These are phyloP conservation scores for Neoarthrinium moseri DNA, from an alignment of 2,329 filamentous ascomycete species.

Conservation along the genomic window DNA sequence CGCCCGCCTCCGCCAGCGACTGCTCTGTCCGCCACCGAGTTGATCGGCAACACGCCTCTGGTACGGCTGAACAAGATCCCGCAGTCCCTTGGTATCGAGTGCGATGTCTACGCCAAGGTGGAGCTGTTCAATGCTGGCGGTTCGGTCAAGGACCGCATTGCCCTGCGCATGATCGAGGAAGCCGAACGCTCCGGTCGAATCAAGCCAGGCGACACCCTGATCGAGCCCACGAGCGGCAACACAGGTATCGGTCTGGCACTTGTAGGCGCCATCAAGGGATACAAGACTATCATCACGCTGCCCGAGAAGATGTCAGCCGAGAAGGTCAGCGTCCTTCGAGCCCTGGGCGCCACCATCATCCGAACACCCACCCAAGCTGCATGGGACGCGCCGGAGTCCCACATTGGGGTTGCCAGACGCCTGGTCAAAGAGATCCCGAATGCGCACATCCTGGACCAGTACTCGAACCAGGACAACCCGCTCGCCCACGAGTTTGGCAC, in stretches of 20 bases:
- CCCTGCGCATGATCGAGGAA: constrained; percentile 94
- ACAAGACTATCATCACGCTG: constrained; percentile 97
- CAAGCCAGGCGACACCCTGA: constrained; percentile 94
- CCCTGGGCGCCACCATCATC: constrained; percentile 95
- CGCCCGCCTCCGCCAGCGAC: constrained; percentile 26
- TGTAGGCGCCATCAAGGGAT: constrained; percentile 93
- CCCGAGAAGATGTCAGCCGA: constrained; percentile 99
- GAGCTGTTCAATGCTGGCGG: constrained; percentile 94
- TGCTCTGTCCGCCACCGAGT: constrained; percentile 69
- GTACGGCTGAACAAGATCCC: constrained; percentile 92
- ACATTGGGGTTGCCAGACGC: constrained; percentile 90
- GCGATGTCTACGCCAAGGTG: constrained; percentile 85
- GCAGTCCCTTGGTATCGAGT: constrained; percentile 84
- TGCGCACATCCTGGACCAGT: constrained; percentile 96
- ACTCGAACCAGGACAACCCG: constrained; percentile 88
- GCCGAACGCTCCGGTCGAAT: constrained; percentile 89
- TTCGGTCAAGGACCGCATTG: constrained; percentile 93
- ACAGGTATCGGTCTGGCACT: constrained; percentile 96
- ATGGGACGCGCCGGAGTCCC: constrained; percentile 90
- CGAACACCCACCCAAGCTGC: constrained; percentile 94
- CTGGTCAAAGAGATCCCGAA: constrained; percentile 95
- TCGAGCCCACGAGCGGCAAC: constrained; percentile 97
- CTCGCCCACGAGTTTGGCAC: constrained; percentile 91
- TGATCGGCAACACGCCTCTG: constrained; percentile 95
- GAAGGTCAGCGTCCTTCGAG: constrained; percentile 92